Conservation (phyloP, 2,329 filamentous ascomycete species). For the Macrophomina tecta region DNA sequence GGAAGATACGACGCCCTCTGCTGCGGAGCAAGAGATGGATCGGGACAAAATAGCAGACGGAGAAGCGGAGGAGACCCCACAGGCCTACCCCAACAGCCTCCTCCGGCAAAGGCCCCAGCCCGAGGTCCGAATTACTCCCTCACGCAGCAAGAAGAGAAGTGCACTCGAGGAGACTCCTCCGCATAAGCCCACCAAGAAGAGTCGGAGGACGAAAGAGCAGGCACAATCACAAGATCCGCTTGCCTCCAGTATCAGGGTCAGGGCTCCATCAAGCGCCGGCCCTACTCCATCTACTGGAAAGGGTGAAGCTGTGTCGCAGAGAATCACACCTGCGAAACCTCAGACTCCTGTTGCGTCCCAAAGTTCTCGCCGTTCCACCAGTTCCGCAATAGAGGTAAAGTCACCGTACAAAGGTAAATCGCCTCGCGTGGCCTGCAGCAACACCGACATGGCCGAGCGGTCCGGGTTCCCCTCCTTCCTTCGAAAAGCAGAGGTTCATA, state of each 20-base stretch:
- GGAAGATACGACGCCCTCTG: background rate
- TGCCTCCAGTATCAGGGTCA: constrained; percentile 6
- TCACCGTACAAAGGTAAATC: background rate
- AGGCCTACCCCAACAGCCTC: constrained; percentile 1
- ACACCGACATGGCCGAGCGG: background rate
- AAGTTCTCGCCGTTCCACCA: background rate
- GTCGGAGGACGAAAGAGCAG: background rate
- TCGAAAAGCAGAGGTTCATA: constrained; percentile 1
- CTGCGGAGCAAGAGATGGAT: background rate
- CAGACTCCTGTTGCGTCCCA: background rate
- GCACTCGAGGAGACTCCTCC: background rate
- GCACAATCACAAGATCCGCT: constrained; percentile 4
- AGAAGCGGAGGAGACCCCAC: constrained; percentile 27
- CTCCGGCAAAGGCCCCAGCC: background rate
- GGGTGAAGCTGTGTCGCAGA: background rate
- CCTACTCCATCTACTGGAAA: background rate
- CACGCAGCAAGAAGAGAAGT: constrained; percentile 14
- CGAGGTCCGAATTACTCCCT: background rate
- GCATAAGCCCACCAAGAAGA: background rate
- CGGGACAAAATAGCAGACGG: background rate
- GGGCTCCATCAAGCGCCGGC: background rate
- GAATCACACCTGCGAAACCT: too few species aligned
- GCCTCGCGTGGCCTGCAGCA: constrained; percentile 16
- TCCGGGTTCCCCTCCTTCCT: too few species aligned
- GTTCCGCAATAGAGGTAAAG: background rate